Base-by-base conservation (phyloP, 371 early-diverging fungal genomes). In the Haplosporangium sp. region DNA sequence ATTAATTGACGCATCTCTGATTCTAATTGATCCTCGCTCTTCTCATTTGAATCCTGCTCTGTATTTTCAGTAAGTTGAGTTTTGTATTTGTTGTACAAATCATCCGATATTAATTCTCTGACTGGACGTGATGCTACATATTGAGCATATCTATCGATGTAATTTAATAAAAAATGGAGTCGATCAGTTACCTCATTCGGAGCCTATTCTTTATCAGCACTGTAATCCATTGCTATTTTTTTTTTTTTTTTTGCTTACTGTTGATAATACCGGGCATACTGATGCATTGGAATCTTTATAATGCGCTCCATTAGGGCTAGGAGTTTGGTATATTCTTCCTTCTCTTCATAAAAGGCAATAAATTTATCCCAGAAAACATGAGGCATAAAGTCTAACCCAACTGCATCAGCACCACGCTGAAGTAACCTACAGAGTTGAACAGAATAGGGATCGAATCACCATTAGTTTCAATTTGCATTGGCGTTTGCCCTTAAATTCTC, bases 301-400 rank as follows among this genome's bases (percentile, higher is more conserved):
- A 91, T 84, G 48, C 89, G 86, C 53, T 88, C 87, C 67, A 93
- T 78, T 4, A 92, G 73, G 20, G 76, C 64, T 27, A 90, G 67
- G n/a, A 90, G 75, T 17, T 84, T 76, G 17, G 74, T 67, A 37
- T 85, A 66, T 11, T 84, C 82, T 39, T 85, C 63, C 56, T 84
- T 85, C 9, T 71, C 84, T 69, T 92, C 90, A 55, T 87, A 88
- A 76, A 86, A 93, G 9, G 89, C 89, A 63, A 92, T 77, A 67
- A 90, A 93, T 71, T 91, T 91, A 76, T 92, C 92, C 92, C 92
- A 93, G 61, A 93, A 91, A 4, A 88, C 79, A 75, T 93, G 93
- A 27, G 88, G 84, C 63, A 90, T 83, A 73, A 92, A 93, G 64
- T 93, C 93, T 57, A 87, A 62, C 1, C 93, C 93, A 35, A 91